Evolutionary conservation across 176 grass and related monocot species (phyloP), one percentile per base, ranked within the genome.

Genomic region (Carex kokanica): DNA sequence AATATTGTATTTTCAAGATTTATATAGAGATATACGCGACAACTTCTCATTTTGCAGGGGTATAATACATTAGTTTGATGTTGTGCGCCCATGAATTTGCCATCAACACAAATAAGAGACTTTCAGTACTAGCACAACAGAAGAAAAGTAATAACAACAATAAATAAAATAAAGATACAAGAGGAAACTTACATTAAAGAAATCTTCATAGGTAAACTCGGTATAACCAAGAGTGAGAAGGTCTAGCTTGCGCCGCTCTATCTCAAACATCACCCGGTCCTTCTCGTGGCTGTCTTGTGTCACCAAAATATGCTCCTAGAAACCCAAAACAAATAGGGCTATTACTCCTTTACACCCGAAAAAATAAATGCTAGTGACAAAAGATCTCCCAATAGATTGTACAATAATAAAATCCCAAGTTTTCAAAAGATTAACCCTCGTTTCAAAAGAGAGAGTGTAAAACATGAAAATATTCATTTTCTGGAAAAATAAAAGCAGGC

Each of bases 141-240:
- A 53, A 25, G 45, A 53, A 75, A 53, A 72, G 45, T 72, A 47
- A 72, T 27, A 41, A 71, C 32, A 71, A 47, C 18, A 71, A 16
- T n/a, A 61, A 61, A 71, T 43, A 43, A 43, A 20, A 71, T 71
- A 20, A 45, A 43, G 27, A 75, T 47, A 45, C 23, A 55, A 27
- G 49, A 77, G 47, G 72, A 53, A 20, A 90, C 96, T 96, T 93
- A 96, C 97, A 34, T 86, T 67, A 84, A 99, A 96, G 89, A 95
- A 99, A 73, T 99, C 97, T 69, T 99, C 97, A 82, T 90, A 99
- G 57, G 97, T 99, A 69, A 99, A 99, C 34, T 99, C 97, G 38
- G 86, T 84, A 83, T 99, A 99, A 81, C 97, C 93, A 88, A 96
- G 97, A 83, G 31, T 47, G 6, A 58, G 34, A 75, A 99, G 93